These are phyloP conservation scores for Thermoascus crustaceus DNA, from an alignment of 2,329 filamentous ascomycete species.

Conservation along the genomic window DNA sequence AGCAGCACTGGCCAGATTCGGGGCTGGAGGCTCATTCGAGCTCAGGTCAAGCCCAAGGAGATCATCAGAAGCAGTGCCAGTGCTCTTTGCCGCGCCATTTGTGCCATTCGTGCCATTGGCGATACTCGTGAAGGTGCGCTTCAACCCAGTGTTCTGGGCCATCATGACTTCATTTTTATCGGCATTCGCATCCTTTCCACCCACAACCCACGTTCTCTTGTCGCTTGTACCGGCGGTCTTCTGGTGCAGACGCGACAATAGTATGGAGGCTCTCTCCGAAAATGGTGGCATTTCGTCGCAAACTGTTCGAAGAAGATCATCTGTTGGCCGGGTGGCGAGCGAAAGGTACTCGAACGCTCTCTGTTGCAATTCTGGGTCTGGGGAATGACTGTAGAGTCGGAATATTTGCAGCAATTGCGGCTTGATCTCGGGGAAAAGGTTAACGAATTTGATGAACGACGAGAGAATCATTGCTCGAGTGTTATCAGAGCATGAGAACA, in stretches of 20 bases:
- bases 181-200: constrained; percentile 85
- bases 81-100: constrained; percentile 26
- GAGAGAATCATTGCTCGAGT: constrained; percentile 92
- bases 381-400: constrained; percentile 81
- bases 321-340: constrained; percentile 74
- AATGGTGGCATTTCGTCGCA: constrained; percentile 99
- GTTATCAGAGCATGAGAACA: constrained; percentile 77
- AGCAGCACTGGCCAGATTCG: constrained; percentile 84
- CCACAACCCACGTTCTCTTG: constrained; percentile 95
- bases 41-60: constrained; percentile 76
- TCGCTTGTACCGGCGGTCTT: constrained; percentile 90
- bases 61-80: constrained; percentile 51
- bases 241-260: constrained; percentile 86
- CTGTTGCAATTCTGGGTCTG: constrained; percentile 93
- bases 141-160: constrained; percentile 71
- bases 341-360: constrained; percentile 90
- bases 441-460: constrained; percentile 95
- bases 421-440: constrained; percentile 97
- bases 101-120: constrained; percentile 35
- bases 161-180: constrained; percentile 73
- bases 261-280: constrained; percentile 83
- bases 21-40: constrained; percentile 50
- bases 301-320: constrained; percentile 84
- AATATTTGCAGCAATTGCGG: constrained; percentile 88
- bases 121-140: constrained; percentile 67